Percentiles rank a stretch among this genome's conserved stretches.
These are phyloP conservation scores for Teunomyces funiuensis DNA, from an alignment of 805 yeast species.

Conservation along the genomic window DNA sequence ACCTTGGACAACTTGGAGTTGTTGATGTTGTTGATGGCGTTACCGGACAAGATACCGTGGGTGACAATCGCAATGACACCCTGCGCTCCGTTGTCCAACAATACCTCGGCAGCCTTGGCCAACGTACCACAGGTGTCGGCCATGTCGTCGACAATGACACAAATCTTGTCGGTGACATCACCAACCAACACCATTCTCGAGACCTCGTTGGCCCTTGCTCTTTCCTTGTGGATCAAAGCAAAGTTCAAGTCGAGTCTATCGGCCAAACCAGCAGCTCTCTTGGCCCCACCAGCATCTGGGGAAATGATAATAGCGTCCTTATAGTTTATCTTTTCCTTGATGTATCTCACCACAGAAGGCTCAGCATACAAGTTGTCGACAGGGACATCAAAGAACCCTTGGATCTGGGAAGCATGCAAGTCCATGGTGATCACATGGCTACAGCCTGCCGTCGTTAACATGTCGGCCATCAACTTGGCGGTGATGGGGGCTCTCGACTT, in stretches of 20 bases:
- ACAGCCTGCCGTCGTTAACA: slow-evolving; percentile 82
- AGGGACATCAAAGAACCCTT: slow-evolving; percentile 81
- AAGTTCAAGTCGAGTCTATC: slow-evolving; percentile 76
- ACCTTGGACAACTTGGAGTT: slow-evolving; percentile 65
- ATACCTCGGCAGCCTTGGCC: slow-evolving; percentile 77
- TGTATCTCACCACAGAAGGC: slow-evolving; percentile 75
- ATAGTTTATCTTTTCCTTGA: slow-evolving; percentile 58
- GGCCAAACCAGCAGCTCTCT: slow-evolving; percentile 83
- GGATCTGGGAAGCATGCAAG: slow-evolving; percentile 85
- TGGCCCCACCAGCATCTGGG: slow-evolving; percentile 91
- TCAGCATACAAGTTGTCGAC: slow-evolving; percentile 85
- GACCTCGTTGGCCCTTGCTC: slow-evolving; percentile 81
- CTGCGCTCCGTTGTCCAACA: slow-evolving; percentile 65
- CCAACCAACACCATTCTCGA: slow-evolving; percentile 84
- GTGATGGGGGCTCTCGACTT: slow-evolving; percentile 84
- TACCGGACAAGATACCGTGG: slow-evolving; percentile 76
- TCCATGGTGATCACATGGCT: slow-evolving; percentile 87
- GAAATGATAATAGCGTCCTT: slow-evolving; percentile 73
- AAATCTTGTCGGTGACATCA: slow-evolving; percentile 72
- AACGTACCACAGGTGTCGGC: slow-evolving; percentile 89
- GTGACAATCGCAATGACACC: slow-evolving; percentile 80
- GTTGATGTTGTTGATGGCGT: slow-evolving; percentile 70
- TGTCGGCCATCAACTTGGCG: slow-evolving; percentile 80
- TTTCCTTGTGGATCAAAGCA: slow-evolving; percentile 82
- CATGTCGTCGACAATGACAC: slow-evolving; percentile 84